These are phyloP conservation scores for Scenedesmus sp. DNA, from an alignment of 163 green algal genomes.

Conservation along the genomic window DNA sequence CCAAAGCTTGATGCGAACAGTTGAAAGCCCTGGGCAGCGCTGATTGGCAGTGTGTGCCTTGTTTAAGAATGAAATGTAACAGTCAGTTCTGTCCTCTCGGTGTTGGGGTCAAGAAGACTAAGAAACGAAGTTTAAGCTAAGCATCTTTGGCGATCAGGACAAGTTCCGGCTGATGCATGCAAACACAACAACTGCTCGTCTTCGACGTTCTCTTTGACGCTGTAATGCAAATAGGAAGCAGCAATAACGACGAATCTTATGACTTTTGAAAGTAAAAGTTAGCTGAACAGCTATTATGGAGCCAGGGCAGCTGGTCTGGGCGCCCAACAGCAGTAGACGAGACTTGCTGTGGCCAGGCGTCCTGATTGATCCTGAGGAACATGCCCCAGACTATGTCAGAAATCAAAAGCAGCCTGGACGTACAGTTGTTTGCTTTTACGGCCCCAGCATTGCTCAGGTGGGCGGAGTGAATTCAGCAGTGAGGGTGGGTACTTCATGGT, in stretches of 20 bases:
- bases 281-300: neutral
- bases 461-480: neutral
- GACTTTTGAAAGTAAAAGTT: neutral
- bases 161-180: neutral
- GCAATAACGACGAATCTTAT: neutral
- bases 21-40: neutral
- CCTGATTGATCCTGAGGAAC: neutral
- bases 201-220: neutral
- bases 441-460: slow-evolving; percentile 38
- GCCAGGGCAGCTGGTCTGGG: neutral
- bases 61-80: too few species aligned
- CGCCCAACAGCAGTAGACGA: neutral
- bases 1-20: neutral
- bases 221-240: neutral
- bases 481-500: slow-evolving; percentile 8
- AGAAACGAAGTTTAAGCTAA: too few species aligned
- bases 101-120: too few species aligned
- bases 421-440: slow-evolving; percentile 35
- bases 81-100: too few species aligned
- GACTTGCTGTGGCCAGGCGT: slow-evolving; percentile 15
- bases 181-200: neutral
- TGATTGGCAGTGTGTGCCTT: neutral
- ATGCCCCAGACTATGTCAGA: slow-evolving; percentile 16
- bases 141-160: too few species aligned
- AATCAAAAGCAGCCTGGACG: neutral